phyloP scores from a whole-genome alignment of 345 rosid genomes.

The Rhizophora apiculata region DNA sequence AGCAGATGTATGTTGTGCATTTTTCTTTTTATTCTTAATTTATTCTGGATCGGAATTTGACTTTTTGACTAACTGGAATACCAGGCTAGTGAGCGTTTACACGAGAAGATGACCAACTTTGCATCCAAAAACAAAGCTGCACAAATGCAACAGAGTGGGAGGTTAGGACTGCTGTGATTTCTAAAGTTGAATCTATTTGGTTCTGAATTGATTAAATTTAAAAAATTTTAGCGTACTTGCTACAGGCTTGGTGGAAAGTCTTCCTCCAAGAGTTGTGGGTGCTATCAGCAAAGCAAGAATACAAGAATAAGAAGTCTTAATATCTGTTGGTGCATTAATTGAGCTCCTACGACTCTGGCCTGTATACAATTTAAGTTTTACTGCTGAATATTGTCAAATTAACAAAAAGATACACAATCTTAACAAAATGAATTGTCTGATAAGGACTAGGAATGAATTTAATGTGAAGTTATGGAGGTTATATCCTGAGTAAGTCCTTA shows the following conservation, averaged over 20 bases:
- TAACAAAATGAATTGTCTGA: background rate
- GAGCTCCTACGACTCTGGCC: no score
- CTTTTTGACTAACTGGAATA: slow-evolving; percentile 18
- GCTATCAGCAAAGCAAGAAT: no score
- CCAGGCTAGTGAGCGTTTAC: slow-evolving; percentile 94
- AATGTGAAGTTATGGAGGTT: background rate
- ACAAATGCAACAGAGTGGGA: slow-evolving; percentile 59
- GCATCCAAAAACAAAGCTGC: slow-evolving; percentile 91
- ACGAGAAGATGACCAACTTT: slow-evolving; percentile 82
- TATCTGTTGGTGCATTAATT: no score
- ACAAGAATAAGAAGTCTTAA: no score
- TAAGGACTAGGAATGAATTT: background rate
- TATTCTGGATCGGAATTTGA: slow-evolving; percentile 10
- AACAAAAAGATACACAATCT: no score
- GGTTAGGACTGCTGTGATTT: slow-evolving; percentile 26
- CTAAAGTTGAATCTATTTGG: background rate
- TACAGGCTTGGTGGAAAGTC: no score
- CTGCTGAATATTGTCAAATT: no score
- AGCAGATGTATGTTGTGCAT: slow-evolving; percentile 65
- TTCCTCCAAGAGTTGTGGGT: no score
- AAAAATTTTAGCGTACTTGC: background rate
- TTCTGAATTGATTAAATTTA: background rate
- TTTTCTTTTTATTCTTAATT: slow-evolving; percentile 15
- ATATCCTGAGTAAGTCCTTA: no score
- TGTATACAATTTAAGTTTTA: no score